A percentile compares a stretch with the other conserved stretches of the same genome.
Conservation (phyloP, 2,329 filamentous ascomycete genomes). For the Monosporascus sp. region DNA sequence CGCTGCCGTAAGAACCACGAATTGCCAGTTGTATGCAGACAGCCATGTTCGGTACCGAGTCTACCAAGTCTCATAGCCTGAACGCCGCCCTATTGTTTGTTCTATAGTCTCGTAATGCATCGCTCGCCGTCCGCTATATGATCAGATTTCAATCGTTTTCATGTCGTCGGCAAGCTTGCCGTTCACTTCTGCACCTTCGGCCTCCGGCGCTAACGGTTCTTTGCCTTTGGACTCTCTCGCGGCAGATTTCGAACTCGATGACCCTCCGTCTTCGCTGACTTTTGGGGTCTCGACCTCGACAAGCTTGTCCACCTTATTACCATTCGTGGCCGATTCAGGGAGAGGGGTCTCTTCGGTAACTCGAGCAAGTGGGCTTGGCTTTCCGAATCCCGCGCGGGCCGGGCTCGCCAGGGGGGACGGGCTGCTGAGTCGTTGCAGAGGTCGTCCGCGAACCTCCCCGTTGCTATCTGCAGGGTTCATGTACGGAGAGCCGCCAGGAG, state of each 20-base stretch:
- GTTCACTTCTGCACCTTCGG: slow-evolving; percentile 22
- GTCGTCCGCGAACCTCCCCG: slow-evolving; percentile 61
- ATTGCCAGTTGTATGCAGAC: slow-evolving; percentile 6
- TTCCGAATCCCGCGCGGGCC: slow-evolving; percentile 59
- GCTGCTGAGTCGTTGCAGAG: slow-evolving; percentile 63
- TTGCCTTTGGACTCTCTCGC: slow-evolving; percentile 34
- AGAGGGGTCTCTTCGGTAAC: slow-evolving; percentile 63
- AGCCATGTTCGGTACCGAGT: slow-evolving; percentile 9
- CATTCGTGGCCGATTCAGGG: slow-evolving; percentile 23
- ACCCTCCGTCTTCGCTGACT: slow-evolving; percentile 41
- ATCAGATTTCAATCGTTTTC: slow-evolving; percentile 59
- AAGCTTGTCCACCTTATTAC: slow-evolving; percentile 42
- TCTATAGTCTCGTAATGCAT: slow-evolving; percentile 23
- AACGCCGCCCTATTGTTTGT: slow-evolving; percentile 22
- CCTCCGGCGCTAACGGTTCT: slow-evolving; percentile 25
- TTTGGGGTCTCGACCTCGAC: slow-evolving; percentile 52
- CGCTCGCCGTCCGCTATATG: slow-evolving; percentile 18
- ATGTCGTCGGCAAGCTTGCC: slow-evolving; percentile 44
- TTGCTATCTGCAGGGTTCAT: slow-evolving; percentile 56
- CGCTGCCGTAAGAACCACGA: slow-evolving; percentile 5
- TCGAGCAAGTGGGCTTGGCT: slow-evolving; percentile 67
- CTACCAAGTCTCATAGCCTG: slow-evolving; percentile 14
- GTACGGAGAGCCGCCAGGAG: slow-evolving; percentile 54
- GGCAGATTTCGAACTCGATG: slow-evolving; percentile 24
- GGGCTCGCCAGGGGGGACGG: slow-evolving; percentile 61